phyloP scores from a whole-genome alignment of 805 yeast species.

The Saturnispora besseyi region DNA sequence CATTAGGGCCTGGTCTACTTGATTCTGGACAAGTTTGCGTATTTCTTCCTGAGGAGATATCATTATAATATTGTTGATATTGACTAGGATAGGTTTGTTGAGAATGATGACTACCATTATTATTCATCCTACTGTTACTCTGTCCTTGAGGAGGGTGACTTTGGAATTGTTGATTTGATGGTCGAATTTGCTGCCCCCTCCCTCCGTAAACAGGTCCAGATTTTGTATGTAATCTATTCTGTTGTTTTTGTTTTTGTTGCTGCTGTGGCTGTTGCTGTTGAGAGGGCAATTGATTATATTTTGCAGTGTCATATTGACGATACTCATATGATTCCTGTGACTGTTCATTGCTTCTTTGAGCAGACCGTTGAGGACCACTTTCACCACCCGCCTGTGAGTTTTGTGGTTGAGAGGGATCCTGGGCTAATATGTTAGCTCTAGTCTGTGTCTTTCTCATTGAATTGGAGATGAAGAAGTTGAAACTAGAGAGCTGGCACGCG shows the following conservation, averaged over 20 bases:
- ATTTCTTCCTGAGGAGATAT: background rate
- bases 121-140: background rate
- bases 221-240: background rate
- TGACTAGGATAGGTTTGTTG: background rate
- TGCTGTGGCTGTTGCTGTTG: background rate
- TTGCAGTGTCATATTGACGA: background rate
- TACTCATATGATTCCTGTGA: background rate
- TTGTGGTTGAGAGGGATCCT: constrained; percentile 11
- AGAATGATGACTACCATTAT: background rate
- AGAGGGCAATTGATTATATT: background rate
- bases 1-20: background rate
- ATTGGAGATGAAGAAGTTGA: background rate
- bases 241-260: background rate
- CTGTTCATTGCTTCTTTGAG: background rate
- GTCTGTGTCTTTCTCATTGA: constrained; percentile 18
- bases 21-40: background rate
- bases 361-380: background rate
- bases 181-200: background rate
- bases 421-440: constrained; percentile 19
- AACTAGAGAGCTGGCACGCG: background rate
- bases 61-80: background rate
- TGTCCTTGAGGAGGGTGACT: background rate
- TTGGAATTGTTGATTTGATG: constrained; percentile 2
- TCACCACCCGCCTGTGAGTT: background rate
- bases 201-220: background rate